Evolutionary conservation across 441 rosid species (phyloP), one percentile per base, ranked within the genome.

Genomic region (Aleurites moluccanus): DNA sequence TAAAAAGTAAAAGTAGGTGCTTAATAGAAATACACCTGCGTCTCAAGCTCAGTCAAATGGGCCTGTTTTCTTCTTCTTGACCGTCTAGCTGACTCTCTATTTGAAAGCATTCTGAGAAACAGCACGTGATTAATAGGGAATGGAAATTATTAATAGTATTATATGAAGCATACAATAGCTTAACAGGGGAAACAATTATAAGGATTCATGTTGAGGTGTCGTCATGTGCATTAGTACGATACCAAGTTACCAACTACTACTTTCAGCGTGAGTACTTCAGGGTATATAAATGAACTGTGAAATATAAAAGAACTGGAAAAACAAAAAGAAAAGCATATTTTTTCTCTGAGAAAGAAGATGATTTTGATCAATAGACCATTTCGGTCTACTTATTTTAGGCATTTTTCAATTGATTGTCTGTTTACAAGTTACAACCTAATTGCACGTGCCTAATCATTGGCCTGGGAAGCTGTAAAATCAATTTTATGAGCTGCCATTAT

Each of bases 31-130:
- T 61, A 50, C 49, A 91, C 98, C 96, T 95, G 98, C 63, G 87
- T 87, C 85, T 95, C 99, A 10, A 95, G 90, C 78, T 95, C 98
- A 80, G 78, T 86, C 83, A 94, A 75, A 76, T 91, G 99, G 55
- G 86, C 98, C 77, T 91, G 97, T 76, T 92, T 95, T 87, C 97
- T 88, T 81, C 93, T 88, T 87, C 97, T 89, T 70, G 97, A 95
- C 30, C 97, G 93, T 76, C 99, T 88, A 33, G 99, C 98, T 38
- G 99, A 95, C 84, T 95, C 99, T 78, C 97, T 88, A 84, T 95
- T 95, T 67, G 97, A 95, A 79, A 84, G 83, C 97, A 93, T 93
- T 82, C 98, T 95, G 81, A 28, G 68, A 21, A 65, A 64, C 42
- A 80, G 10, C 68, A 74, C 42, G 47, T 49, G 6, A 71, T 70